Evolutionary conservation across 1,284 basidiomycete genomes (phyloP), one percentile per base, ranked within the genome.

Genomic region (Retiboletus fuscus): DNA sequence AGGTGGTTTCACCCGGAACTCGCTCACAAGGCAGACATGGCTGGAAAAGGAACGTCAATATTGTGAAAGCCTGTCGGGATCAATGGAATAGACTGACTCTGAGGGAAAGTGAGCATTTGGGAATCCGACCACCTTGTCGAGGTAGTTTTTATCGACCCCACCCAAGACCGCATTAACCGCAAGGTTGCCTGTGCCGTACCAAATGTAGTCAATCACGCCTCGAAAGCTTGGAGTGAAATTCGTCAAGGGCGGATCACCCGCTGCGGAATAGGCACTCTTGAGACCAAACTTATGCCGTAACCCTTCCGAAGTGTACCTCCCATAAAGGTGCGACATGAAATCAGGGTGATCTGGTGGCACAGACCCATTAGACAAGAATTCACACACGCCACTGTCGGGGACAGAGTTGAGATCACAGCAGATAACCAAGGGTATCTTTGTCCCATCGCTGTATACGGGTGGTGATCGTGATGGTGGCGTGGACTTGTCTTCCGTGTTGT

Each of bases 381-480:
- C 95, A 86, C 96, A 98, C 34, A 99, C 96, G 20, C 96, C 96
- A 53, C 94, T 96, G 28, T 88, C 86, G 1, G 95, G 94, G 3
- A 93, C 86, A 64, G 96, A 97, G 86, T 99, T 99, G 86, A 95
- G 97, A 84, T 99, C 97, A 39, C 97, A 96, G 78, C 95, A 96
- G 72, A 99, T 86, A 81, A 99, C 90, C 72, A 94, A 85, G 20
- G 97, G 97, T 78, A 99, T 98, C 87, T 97, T 95, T 67, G 88
- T 89, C 39, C 93, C 95, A 76, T 95, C 93, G 8, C 89, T 78
- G 82, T 98, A 98, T 46, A 85, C 83, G 26, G 95, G 95, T 13
- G 88, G 85, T 24, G 89, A 84, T 44, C 88, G 86, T 60, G 85
- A 78, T 8, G 81, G 71, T 68, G 85, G 74, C 66, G 85, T 80